A percentile compares a stretch with the other conserved stretches of the same genome.
phyloP scores from a whole-genome alignment of 306 rosid species.

The Potentilla sterilis region DNA sequence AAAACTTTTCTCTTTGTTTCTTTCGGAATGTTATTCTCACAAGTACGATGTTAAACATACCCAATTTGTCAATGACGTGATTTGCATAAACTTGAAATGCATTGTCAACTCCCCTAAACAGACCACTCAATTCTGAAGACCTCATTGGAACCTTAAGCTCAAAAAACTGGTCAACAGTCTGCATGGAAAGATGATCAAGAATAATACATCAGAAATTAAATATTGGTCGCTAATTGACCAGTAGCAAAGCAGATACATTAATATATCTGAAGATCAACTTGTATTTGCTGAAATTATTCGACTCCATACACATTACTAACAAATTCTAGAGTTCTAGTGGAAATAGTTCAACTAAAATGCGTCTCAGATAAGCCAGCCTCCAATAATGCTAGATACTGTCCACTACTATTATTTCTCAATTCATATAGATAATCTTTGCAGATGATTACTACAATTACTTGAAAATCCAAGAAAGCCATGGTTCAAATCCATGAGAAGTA shows the following conservation, averaged over 20 bases:
- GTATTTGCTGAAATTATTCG: neutral
- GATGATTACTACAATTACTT: neutral
- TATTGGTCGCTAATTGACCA: neutral
- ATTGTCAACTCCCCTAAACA: conserved; percentile 95
- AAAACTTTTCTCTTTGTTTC: neutral
- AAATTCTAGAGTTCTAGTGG: neutral
- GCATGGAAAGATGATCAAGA: conserved; percentile 34
- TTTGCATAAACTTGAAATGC: conserved; percentile 87
- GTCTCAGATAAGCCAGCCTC: neutral
- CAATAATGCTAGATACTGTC: neutral
- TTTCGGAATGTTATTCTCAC: neutral
- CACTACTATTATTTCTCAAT: neutral
- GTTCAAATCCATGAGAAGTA: neutral
- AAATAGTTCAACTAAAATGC: neutral
- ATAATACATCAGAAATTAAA: neutral
- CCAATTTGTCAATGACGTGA: conserved; percentile 62
- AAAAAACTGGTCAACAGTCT: conserved; percentile 96
- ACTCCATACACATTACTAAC: neutral
- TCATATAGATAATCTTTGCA: neutral
- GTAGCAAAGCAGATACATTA: neutral
- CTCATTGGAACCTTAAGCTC: conserved; percentile 96
- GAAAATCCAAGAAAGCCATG: neutral
- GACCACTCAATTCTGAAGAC: conserved; percentile 73
- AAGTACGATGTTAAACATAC: conserved; percentile 41
- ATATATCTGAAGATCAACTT: neutral